Base-by-base conservation (phyloP, 345 rosid genomes). In the Noccaea caerulescens region DNA sequence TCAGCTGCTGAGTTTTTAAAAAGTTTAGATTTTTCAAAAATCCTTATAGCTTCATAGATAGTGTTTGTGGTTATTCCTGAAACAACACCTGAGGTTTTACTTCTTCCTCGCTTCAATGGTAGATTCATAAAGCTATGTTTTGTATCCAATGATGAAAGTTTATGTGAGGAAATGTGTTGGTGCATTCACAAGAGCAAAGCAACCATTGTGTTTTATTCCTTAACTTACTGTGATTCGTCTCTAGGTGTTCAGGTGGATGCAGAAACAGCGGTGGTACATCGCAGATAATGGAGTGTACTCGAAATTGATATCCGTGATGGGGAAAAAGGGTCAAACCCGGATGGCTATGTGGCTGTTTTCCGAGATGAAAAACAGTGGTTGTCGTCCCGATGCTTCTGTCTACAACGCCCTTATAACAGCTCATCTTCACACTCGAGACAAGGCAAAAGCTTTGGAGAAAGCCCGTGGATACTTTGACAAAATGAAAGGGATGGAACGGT, bases 211-310 rank as follows among this genome's bases (percentile, higher is more conserved):
- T 49, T 38, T 18, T 1, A 50, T 5, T 9, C 37, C 11, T n/a
- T 1, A 34, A 23, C 34, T 45, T 57, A 5, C 4, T 66, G 56
- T 67, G 65, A 36, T 60, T 43, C 51, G 54, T 58, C 13, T 69
- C 36, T 76, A 90, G 98, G 98, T 90, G 63, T 93, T 90, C 83
- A 90, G 98, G 72, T 93, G 98, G 98, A 93, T 93, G 98, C 98
- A 93, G 83, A 93, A 84, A 72, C 98, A 88, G 49, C 79, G 92
- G 0, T 93, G 98, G 98, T 93, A 93, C 18, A 77, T 90, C 0
- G 82, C 97, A 0, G 98, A 92, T 78, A 92, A 83, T 60, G 98
- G 98, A 55, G 80, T 90, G 12, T 92, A 89, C 69, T 92, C 98
- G 0, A 92, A 92, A 76, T 36, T 89, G 71, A 92, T 89, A 68